A percentile compares a stretch with the other conserved stretches of the same genome.
Evolutionary conservation across 139 green algal species (phyloP).

Genomic region (Pedinophyceae sp.): DNA sequence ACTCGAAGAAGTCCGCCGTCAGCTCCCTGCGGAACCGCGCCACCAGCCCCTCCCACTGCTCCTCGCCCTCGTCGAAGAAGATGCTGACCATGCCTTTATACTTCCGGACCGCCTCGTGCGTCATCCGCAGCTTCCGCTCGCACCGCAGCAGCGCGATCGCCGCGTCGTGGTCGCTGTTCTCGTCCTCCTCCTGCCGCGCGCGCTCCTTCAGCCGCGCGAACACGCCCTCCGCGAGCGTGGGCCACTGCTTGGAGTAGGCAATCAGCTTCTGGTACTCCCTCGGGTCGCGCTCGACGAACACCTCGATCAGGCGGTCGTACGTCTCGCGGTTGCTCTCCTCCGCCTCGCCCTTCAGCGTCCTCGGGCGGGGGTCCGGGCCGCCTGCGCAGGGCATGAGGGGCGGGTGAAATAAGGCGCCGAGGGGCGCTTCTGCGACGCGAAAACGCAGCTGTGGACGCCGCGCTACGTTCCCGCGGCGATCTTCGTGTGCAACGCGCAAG

Average conservation of each 20-base stretch:
- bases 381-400: no score
- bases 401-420: no score
- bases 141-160: slow-evolving; percentile 17
- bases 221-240: slow-evolving; percentile 19
- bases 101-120: slow-evolving; percentile 23
- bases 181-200: slow-evolving; percentile 1
- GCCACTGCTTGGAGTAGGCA: slow-evolving; percentile 39
- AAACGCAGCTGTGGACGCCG: no score
- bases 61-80: slow-evolving; percentile 12
- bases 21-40: slow-evolving; percentile 13
- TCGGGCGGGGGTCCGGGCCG: no score
- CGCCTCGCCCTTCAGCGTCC: neutral
- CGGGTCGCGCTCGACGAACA: slow-evolving; percentile 23
- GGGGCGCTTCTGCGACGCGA: no score
- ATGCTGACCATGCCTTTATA: slow-evolving; percentile 15
- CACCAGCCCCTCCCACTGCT: slow-evolving; percentile 37
- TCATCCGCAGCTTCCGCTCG: slow-evolving; percentile 12
- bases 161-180: slow-evolving; percentile 12
- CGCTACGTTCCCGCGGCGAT: no score
- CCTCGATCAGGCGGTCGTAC: slow-evolving; percentile 42
- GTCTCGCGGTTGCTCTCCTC: slow-evolving; percentile 8
- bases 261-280: slow-evolving; percentile 46
- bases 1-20: slow-evolving; percentile 34
- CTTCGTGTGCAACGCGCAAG: no score
- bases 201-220: slow-evolving; percentile 10